Base-by-base conservation (phyloP, 768 basidiomycete genomes). In the Xerocomus potaroensis region DNA sequence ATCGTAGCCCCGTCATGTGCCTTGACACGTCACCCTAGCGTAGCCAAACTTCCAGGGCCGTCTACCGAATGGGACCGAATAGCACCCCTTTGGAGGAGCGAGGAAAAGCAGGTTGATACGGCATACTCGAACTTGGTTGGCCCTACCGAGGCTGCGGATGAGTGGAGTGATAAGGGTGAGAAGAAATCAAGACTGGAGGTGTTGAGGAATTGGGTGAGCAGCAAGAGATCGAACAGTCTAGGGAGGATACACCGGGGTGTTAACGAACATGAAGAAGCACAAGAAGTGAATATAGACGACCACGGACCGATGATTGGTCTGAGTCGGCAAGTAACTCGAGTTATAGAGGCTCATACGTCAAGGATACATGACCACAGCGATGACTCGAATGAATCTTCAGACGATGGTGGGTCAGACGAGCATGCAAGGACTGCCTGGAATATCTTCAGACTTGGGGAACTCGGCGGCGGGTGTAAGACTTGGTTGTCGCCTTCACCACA, bases 81-180 rank as follows among this genome's bases (percentile, higher is more conserved):
- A 27, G 23, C 0, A 7, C 3, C 38, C 36, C 45, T 45, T 12
- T 18, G 32, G 1, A 39, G 43, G 3, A 41, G 56, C 6, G 56
- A 57, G 8, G 53, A 56, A 0, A 56, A 64, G 2, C 67, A 67
- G 21, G 66, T 65, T 8, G 83, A 86, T 40, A 69, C 78, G 0
- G 72, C 78, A 0, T 56, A 86, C 39, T 76, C 81, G 52, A 89
- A 90, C 53, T 60, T 87, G n/a, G 73, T 85, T 9, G 83, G 83
- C 3, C 72, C 75, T 35, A 60, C 61, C 5, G 76, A 74, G 1
- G 72, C 72, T 0, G 83, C 77, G 2, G 66, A 69, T 14, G 69
- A 71, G 31, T 86, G 84, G 84, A 78, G 74, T 0, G 78, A 79
- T 23, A 71, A 65, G 29, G 73, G 72, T 2, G 74, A 69, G 41